Evolutionary conservation across 768 basidiomycete species (phyloP), one percentile per base, ranked within the genome.

Genomic region (Lactarius psammicola): DNA sequence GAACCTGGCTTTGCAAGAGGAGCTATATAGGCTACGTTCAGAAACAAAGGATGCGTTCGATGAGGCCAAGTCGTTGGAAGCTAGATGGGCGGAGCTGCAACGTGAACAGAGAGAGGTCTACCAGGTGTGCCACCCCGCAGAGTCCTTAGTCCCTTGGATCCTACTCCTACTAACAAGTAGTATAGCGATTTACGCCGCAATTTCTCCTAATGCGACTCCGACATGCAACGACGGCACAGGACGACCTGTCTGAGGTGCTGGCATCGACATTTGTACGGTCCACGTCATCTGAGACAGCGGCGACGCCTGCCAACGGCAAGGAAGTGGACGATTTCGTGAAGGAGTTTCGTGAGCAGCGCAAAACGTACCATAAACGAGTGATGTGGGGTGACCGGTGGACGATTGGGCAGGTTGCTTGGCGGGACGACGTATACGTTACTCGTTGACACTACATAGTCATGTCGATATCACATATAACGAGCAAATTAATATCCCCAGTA

Each of bases 381-480:
- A 87, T 96, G 74, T 97, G 93, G 91, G 85, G 87, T 20, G 91
- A 94, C 73, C 81, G 88, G 70, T 98, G 95, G 94, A 80, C 86
- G 1, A 82, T 84, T 38, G 92, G 92, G 2, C 88, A 93, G 70
- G 94, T 98, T 8, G 81, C 83, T 33, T 97, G 95, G 94, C 81
- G 87, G 69, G 90, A 93, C 59, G 83, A 88, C 13, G 49, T 51
- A 51, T 38, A 57, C 36, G 56, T 57, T 30, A 57, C 31, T 26
- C 49, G 49, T 51, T 51, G 49, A 51, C 11, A 51, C 23, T 26
- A 6, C 26, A 26, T 51, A 23, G 54, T 34, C 30, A 62, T 67
- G 53, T 70, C 68, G 17, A 46, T 69, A 23, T 66, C 68, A 17
- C 68, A 70, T 51, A 69, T 70, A 53, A 70, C 69, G 20, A 49